Evolutionary conservation across 2,329 filamentous ascomycete species (phyloP), one percentile per base, ranked within the genome.

Genomic region (Pseudogymnoascus sp.): DNA sequence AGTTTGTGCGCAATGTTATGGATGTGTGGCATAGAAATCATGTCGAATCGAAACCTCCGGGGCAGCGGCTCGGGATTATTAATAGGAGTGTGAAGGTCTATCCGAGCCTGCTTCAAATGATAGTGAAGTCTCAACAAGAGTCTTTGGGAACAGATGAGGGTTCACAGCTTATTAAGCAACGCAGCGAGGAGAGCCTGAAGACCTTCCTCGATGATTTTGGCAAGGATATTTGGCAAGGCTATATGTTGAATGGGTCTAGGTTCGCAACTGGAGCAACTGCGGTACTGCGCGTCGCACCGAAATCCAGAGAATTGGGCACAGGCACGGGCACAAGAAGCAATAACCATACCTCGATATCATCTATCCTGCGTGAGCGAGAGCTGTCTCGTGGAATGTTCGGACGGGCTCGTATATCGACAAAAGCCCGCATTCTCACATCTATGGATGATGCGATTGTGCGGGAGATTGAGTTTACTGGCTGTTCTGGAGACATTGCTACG

Each of bases 401-500:
- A 5, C 53, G 60, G 16, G 68, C 70, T 6, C 61, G 63, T 34
- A 64, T 36, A 21, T 66, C 69, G 5, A 70, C 69, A 42, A 69
- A 65, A 37, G 64, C 61, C 4, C 34, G 68, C 31, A 62, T 69
- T 16, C 62, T 63, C 7, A 70, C 60, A 23, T 61, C 25, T 50
- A 31, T 74, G 5, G 84, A 87, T 67, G 84, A 88, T 63, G 74
- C 73, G 1, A 67, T 88, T 3, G 75, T 78, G 56, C 73, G 80
- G 7, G 75, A 79, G 28, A 76, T 79, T 2, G 81, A 86, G 68
- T 88, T 84, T 77, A 84, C 80, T 1, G 81, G 83, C 67, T 86
- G 84, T 61, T 84, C 85, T 31, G 85, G 85, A 3, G 85, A 88
- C 68, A 81, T 88, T 46, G 77, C 79, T 21, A 82, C 84, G 2